Conservation (phyloP, 306 rosid species). For the Quercus wislizeni region DNA sequence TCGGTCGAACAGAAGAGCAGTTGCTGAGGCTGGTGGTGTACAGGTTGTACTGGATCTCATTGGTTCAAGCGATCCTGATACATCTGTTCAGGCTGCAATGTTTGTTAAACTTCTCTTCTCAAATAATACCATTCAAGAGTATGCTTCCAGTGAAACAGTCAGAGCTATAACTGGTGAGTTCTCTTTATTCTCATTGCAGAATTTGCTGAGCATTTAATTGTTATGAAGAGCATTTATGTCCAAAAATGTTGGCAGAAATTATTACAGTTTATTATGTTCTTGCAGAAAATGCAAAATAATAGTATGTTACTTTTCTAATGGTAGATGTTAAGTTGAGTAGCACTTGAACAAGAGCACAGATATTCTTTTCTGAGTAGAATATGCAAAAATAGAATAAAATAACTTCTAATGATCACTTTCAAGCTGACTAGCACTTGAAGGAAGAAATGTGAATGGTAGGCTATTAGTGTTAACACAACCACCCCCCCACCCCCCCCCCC, state of each 20-base stretch:
- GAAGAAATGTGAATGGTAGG: not conserved
- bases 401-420: not conserved
- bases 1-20: conserved; percentile 94
- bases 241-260: not conserved
- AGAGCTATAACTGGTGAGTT: conserved; percentile 90
- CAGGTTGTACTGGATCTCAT: conserved; percentile 96
- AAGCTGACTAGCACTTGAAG: not conserved
- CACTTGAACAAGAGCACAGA: not conserved
- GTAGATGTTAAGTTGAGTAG: not conserved
- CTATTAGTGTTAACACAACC: not conserved
- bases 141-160: conserved; percentile 98
- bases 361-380: not conserved
- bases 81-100: conserved; percentile 97
- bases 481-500: too few species aligned
- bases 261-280: not conserved
- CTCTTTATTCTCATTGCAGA: conserved; percentile 23
- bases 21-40: conserved; percentile 99
- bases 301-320: not conserved
- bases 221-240: not conserved
- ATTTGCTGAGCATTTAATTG: conserved; percentile 6
- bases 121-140: conserved; percentile 95
- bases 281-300: not conserved
- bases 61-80: conserved; percentile 92
- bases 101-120: conserved; percentile 94
- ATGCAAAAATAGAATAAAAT: not conserved